Percentiles rank a stretch among this genome's conserved stretches.
Evolutionary conservation across 1,284 basidiomycete species (phyloP).

Genomic region (Ceratobasidium sp.): DNA sequence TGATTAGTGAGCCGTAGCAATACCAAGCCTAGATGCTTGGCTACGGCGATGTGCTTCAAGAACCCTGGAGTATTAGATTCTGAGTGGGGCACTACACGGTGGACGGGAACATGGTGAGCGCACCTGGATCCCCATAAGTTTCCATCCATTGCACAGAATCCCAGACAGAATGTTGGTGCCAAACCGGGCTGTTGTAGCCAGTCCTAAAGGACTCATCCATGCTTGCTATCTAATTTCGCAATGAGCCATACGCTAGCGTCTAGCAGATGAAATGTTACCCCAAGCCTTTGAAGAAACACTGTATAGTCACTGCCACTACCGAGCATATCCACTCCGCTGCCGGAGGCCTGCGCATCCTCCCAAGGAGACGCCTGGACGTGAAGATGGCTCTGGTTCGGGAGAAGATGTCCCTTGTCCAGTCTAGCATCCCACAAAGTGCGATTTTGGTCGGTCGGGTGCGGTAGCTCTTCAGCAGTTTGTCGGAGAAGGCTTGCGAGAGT

Average conservation of each 20-base stretch:
- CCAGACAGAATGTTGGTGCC: conserved; percentile 86
- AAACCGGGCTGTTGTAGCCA: conserved; percentile 61
- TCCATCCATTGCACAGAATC: conserved; percentile 83
- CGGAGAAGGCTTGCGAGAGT: conserved; percentile 83
- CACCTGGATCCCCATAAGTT: conserved; percentile 76
- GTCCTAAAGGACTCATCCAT: conserved; percentile 7
- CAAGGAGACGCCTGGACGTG: not conserved
- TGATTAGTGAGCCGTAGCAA: conserved; percentile 72
- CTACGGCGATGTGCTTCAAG: conserved; percentile 66
- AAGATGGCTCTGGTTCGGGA: conserved; percentile 23
- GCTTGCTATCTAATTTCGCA: not conserved
- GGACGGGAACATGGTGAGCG: not conserved
- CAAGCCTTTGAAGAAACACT: conserved; percentile 70
- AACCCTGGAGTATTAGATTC: conserved; percentile 44
- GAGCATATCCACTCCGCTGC: conserved; percentile 52
- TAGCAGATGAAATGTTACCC: conserved; percentile 56
- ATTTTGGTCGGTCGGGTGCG: conserved; percentile 62
- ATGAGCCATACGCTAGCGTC: not conserved
- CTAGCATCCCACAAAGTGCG: conserved; percentile 57
- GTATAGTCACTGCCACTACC: conserved; percentile 68
- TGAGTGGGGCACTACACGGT: not conserved
- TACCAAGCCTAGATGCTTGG: conserved; percentile 74
- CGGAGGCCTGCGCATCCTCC: conserved; percentile 31
- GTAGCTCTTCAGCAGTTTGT: conserved; percentile 72
- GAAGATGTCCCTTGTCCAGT: conserved; percentile 52